These are phyloP conservation scores for Chalciporus sp. DNA, from an alignment of 1,284 basidiomycete genomes.

Conservation along the genomic window DNA sequence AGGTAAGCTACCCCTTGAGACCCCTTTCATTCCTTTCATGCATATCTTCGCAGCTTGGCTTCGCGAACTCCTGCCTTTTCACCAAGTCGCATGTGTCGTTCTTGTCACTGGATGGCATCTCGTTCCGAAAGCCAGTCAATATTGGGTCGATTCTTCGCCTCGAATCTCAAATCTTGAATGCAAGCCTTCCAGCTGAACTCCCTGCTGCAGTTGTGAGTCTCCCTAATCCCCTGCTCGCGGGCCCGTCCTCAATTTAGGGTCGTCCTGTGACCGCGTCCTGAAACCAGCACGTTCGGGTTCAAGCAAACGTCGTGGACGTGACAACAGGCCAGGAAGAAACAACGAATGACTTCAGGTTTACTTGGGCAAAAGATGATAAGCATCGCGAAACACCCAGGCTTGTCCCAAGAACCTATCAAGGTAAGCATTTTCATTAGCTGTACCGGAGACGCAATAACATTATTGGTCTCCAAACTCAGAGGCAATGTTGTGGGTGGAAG, in stretches of 20 bases:
- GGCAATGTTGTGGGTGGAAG: slow-evolving; percentile 83
- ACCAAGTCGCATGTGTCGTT: slow-evolving; percentile 71
- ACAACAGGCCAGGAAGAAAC: slow-evolving; percentile 66
- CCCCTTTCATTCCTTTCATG: slow-evolving; percentile 3
- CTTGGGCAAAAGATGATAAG: slow-evolving; percentile 54
- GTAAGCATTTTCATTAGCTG: slow-evolving; percentile 36
- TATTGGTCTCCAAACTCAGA: slow-evolving; percentile 43
- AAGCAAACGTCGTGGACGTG: slow-evolving; percentile 77
- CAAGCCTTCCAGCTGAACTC: slow-evolving; percentile 44
- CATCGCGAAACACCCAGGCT: slow-evolving; percentile 52
- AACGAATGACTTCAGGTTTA: slow-evolving; percentile 75
- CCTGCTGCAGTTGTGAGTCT: slow-evolving; percentile 55
- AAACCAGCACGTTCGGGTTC: slow-evolving; percentile 68
- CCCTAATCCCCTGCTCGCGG: not conserved
- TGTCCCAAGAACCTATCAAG: slow-evolving; percentile 72
- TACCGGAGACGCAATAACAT: not conserved
- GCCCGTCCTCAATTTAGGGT: not conserved
- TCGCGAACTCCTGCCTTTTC: slow-evolving; percentile 73
- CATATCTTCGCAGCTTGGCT: slow-evolving; percentile 58
- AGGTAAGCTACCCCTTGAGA: slow-evolving; percentile 40
- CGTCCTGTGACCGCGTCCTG: not conserved
- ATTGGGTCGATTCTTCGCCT: slow-evolving; percentile 80
- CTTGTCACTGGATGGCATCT: slow-evolving; percentile 77
- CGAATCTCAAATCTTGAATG: slow-evolving; percentile 67
- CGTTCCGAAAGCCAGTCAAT: slow-evolving; percentile 78